Conservation (phyloP, 257 asterid species). For the Datura wrightii region DNA sequence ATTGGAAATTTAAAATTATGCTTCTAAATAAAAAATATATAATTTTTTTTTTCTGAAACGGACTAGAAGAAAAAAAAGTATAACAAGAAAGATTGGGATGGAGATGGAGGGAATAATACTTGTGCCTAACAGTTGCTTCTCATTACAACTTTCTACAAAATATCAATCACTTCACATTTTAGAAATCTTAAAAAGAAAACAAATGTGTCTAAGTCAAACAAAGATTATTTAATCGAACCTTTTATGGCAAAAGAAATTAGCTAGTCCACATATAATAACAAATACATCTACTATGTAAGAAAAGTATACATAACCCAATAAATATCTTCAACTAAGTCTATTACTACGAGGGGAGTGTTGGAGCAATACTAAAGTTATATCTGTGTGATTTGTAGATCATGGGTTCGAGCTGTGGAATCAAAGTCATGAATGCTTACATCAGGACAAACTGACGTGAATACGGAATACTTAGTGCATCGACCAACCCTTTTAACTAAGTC, state of each 20-base stretch:
- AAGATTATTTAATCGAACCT: neutral
- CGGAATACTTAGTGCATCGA: no score
- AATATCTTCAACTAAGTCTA: neutral
- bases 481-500: no score
- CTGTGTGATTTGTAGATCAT: neutral
- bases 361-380: neutral
- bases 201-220: neutral
- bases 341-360: accelerated
- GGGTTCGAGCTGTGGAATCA: neutral
- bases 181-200: neutral
- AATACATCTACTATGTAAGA: neutral
- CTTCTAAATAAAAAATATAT: neutral
- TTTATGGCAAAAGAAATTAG: neutral
- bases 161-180: neutral
- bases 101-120: neutral
- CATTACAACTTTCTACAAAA: neutral
- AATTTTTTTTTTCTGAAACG: neutral
- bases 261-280: neutral
- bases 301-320: neutral
- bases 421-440: neutral
- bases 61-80: neutral
- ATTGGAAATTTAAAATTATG: neutral
- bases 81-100: neutral
- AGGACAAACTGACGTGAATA: neutral
- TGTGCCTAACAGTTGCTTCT: neutral